A percentile compares a stretch with the other conserved stretches of the same genome.
Evolutionary conservation across 495 filamentous ascomycete species (phyloP).

Genomic region (Articulospora tetracladia): DNA sequence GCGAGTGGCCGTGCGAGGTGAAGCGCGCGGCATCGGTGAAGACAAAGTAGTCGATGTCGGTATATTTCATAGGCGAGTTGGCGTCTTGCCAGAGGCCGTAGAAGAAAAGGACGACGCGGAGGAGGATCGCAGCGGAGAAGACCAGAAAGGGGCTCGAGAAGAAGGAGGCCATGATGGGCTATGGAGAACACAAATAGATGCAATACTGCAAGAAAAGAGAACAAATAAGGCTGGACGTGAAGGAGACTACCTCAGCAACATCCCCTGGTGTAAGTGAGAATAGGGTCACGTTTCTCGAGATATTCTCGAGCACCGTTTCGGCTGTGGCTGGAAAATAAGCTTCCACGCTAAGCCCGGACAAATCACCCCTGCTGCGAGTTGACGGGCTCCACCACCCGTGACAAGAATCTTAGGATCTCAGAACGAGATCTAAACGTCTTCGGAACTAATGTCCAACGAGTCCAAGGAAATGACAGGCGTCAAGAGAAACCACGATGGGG

Average conservation of each 20-base stretch:
- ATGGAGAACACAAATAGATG: not conserved
- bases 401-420: not conserved
- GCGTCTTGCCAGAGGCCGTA: conserved; percentile 93
- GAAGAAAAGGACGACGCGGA: conserved; percentile 68
- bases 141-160: conserved; percentile 33
- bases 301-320: not conserved
- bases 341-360: not conserved
- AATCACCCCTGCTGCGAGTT: not conserved
- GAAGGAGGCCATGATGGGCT: conserved; percentile 26
- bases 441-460: conserved; percentile 2
- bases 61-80: conserved; percentile 89
- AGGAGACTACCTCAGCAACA: not conserved
- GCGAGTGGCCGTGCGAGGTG: conserved; percentile 55
- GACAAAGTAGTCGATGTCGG: conserved; percentile 97
- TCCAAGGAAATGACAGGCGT: conserved; percentile 30
- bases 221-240: not conserved
- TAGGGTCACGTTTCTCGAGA: not conserved
- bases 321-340: conserved; percentile 1
- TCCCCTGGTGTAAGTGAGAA: not conserved
- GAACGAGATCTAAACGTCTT: not conserved
- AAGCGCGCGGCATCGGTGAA: conserved; percentile 96
- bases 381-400: too few relatives aligned
- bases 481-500: conserved; percentile 32
- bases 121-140: conserved; percentile 61
- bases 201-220: conserved; percentile 13